A percentile compares a stretch with the other conserved stretches of the same genome.
Conservation (phyloP, 352 stramenopile species). For the Phytophthora hybrid region DNA sequence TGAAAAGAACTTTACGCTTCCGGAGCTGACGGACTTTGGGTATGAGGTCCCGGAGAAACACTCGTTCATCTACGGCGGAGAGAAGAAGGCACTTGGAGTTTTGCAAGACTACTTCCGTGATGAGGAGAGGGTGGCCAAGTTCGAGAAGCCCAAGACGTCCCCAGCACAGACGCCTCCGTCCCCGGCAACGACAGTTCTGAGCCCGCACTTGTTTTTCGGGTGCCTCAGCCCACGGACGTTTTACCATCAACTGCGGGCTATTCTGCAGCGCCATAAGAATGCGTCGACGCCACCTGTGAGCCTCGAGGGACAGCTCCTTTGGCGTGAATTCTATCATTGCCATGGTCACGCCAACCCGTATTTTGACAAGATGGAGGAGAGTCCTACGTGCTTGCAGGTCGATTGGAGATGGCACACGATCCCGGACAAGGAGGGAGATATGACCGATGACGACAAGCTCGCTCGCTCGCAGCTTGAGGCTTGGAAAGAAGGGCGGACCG, state of each 20-base stretch:
- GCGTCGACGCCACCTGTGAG: conserved; percentile 89
- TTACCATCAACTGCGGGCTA: conserved; percentile 89
- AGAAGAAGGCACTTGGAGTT: conserved; percentile 68
- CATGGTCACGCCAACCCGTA: conserved; percentile 78
- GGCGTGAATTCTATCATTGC: conserved; percentile 96
- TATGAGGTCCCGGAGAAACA: conserved; percentile 58
- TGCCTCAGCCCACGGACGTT: conserved; percentile 93
- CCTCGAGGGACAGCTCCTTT: conserved; percentile 95
- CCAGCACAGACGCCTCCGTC: conserved; percentile 87
- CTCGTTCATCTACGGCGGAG: conserved; percentile 79
- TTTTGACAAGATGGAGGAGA: conserved; percentile 96
- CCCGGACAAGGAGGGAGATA: conserved; percentile 53
- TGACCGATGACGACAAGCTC: conserved; percentile 86
- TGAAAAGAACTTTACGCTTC: conserved; percentile 66
- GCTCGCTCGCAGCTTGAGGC: conserved; percentile 83
- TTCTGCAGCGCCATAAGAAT: conserved; percentile 68
- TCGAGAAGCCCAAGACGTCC: conserved; percentile 98
- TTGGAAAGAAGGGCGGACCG: conserved; percentile 96
- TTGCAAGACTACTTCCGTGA: conserved; percentile 74
- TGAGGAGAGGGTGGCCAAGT: conserved; percentile 89
- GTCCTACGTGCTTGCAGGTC: conserved; percentile 91
- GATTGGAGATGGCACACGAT: conserved; percentile 89
- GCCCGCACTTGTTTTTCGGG: conserved; percentile 95
- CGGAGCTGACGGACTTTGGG: conserved; percentile 70
- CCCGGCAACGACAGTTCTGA: conserved; percentile 94